Evolutionary conservation across 371 early-diverging fungal genomes (phyloP).

Genomic region (Circinella minor): DNA sequence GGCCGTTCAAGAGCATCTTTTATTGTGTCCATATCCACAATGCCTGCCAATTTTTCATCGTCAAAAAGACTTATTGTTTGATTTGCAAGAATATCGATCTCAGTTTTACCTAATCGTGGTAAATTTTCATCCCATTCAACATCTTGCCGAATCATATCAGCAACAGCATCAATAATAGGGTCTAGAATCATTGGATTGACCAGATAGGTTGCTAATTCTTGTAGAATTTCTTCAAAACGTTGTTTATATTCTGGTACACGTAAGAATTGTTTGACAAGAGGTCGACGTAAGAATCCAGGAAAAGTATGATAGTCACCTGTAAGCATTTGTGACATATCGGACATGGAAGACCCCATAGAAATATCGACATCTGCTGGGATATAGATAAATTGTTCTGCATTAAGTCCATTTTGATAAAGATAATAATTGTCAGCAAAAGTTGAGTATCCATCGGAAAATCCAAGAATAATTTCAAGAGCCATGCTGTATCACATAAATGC

Average conservation of each 20-base stretch:
- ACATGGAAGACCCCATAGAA: constrained; percentile 23
- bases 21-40: not conserved
- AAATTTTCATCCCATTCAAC: constrained; percentile 41
- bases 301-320: constrained; percentile 36
- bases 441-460: constrained; percentile 41
- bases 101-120: constrained; percentile 19
- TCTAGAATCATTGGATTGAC: constrained; percentile 27
- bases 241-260: constrained; percentile 29
- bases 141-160: constrained; percentile 35
- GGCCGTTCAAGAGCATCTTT: constrained; percentile 6
- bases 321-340: constrained; percentile 8
- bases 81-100: constrained; percentile 4
- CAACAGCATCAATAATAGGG: constrained; percentile 28
- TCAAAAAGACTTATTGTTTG: not conserved
- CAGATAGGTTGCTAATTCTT: constrained; percentile 12
- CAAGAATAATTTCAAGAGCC: constrained; percentile 40
- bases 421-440: constrained; percentile 42
- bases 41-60: not conserved
- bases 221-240: constrained; percentile 32
- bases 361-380: constrained; percentile 40
- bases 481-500: constrained; percentile 17
- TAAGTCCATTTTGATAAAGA: constrained; percentile 21
- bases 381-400: constrained; percentile 24
- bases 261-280: constrained; percentile 19
- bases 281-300: constrained; percentile 21